Percentiles rank a stretch among this genome's conserved stretches.
These are phyloP conservation scores for Ilyonectria sp. DNA, from an alignment of 2,329 filamentous ascomycete genomes.

Conservation along the genomic window DNA sequence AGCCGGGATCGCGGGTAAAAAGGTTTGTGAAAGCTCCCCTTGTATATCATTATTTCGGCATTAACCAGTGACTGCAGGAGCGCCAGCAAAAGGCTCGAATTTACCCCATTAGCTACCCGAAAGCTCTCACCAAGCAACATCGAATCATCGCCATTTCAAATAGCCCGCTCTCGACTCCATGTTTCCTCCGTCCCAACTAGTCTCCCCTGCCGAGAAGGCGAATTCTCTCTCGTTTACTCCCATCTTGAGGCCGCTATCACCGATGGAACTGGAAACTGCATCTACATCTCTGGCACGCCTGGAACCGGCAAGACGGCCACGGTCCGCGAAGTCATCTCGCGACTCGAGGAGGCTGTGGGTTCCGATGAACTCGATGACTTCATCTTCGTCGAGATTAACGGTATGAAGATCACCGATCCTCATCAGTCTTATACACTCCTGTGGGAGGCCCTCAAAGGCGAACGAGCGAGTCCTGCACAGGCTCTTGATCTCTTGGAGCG, in stretches of 20 bases:
- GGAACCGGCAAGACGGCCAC: conserved; percentile 98
- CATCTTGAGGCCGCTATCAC: conserved; percentile 95
- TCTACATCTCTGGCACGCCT: conserved; percentile 99
- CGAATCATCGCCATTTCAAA: conserved; percentile 89
- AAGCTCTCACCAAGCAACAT: conserved; percentile 82
- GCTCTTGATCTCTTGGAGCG: conserved; percentile 91
- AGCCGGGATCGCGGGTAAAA: conserved; percentile 53
- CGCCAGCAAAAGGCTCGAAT: conserved; percentile 83
- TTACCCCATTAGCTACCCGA: conserved; percentile 94
- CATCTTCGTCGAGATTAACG: conserved; percentile 99
- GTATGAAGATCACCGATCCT: conserved; percentile 99
- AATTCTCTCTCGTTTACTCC: conserved; percentile 93
- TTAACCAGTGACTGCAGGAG: conserved; percentile 62
- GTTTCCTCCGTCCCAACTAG: conserved; percentile 93
- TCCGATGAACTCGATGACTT: conserved; percentile 97
- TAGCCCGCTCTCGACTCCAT: conserved; percentile 90
- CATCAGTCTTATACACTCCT: conserved; percentile 95
- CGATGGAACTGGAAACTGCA: conserved; percentile 93
- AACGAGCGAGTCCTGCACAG: conserved; percentile 92
- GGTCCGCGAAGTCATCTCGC: conserved; percentile 92
- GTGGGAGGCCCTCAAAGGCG: conserved; percentile 95
- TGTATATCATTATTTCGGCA: background rate
- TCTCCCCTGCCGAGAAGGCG: conserved; percentile 90
- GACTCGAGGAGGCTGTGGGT: conserved; percentile 88
- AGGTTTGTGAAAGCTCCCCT: conserved; percentile 42